phyloP scores from a whole-genome alignment of 495 filamentous ascomycete species.

The Penicillium nucicola region DNA sequence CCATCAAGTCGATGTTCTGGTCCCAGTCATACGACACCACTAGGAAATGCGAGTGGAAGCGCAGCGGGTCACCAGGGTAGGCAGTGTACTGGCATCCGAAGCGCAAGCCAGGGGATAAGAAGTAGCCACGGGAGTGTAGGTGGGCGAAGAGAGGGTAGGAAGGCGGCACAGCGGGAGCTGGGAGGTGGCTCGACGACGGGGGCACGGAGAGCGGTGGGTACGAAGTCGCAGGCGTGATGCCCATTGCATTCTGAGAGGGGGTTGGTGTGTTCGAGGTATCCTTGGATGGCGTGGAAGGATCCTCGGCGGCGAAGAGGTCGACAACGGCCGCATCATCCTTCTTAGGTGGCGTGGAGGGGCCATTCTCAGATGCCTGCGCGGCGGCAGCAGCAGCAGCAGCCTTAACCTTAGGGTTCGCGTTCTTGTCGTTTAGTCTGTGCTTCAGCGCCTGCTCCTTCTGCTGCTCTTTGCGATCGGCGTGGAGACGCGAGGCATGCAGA shows the following conservation, averaged over 20 bases:
- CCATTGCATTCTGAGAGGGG: slow-evolving; percentile 24
- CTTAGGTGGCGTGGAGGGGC: slow-evolving; percentile 1
- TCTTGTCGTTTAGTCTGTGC: slow-evolving; percentile 38
- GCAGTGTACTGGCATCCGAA: slow-evolving; percentile 94
- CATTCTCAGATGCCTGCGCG: slow-evolving; percentile 10
- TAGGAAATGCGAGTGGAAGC: slow-evolving; percentile 93
- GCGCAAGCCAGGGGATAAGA: slow-evolving; percentile 83
- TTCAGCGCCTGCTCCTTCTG: slow-evolving; percentile 38
- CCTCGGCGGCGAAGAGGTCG: slow-evolving; percentile 43
- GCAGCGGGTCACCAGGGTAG: slow-evolving; percentile 90
- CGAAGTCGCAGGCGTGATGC: slow-evolving; percentile 61
- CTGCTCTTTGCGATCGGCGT: slow-evolving; percentile 36
- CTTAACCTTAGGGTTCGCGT: slow-evolving; percentile 29
- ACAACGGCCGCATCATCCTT: slow-evolving; percentile 8
- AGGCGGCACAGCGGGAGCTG: slow-evolving; percentile 43
- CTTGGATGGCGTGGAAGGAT: slow-evolving; percentile 18
- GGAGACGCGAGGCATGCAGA: slow-evolving; percentile 37
- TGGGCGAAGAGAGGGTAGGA: slow-evolving; percentile 57
- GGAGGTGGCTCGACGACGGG: slow-evolving; percentile 27
- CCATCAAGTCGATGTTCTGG: slow-evolving; percentile 75
- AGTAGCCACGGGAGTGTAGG: slow-evolving; percentile 78
- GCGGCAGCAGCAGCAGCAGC: slow-evolving; percentile 23
- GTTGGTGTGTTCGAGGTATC: slow-evolving; percentile 8
- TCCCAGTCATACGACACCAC: slow-evolving; percentile 78
- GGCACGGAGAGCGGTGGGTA: slow-evolving; percentile 44